Base-by-base conservation (phyloP, 139 green algal species). In the Picochlorum sp. region DNA sequence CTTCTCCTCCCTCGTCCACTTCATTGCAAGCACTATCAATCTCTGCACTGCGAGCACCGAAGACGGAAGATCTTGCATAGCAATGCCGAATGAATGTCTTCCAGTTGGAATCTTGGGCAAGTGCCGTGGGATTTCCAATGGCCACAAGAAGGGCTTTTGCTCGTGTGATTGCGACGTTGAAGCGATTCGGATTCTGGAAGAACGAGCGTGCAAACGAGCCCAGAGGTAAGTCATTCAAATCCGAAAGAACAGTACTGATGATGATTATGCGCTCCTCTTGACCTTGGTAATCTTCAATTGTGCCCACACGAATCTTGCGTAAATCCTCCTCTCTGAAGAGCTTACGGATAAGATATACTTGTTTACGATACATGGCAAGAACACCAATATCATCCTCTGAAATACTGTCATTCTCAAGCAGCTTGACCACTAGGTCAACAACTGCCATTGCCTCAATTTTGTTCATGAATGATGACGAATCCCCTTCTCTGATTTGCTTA, bases 161-260 rank as follows among this genome's bases (percentile, higher is more conserved):
- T 0, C 89, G 80, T 0, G 86, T 95, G 61, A 94, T 84, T 13
- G 89, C 89, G 55, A 96, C 90, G 65, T 96, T 96, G 81, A 96
- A 95, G 47, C 86, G 72, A 72, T 90, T 91, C 23, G 87, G 79
- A 70, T 88, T 92, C 55, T 45, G 32, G 32, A 32, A 63, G 69
- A 24, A 78, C 58, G 23, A 78, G 61, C 8, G 77, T 52, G n/a
- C 16, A 32, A 21, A 37, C 10, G 61, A 49, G 0, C 16, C 47
- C n/a, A 26, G 8, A 26, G 18, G 24, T 44, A 6, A 60, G 56
- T 10, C 45, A 45, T 20, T 26, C 47, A 21, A 20, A 26, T 54
- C 47, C 3, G 69, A 77, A 21, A 84, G 63, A 49, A 91, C 84
- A 1, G 88, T 94, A 26, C 67, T 83, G 41, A 96, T 90, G 76